Conservation (phyloP, 2,329 filamentous ascomycete species). For the Ceratocystiopsis sp. region DNA sequence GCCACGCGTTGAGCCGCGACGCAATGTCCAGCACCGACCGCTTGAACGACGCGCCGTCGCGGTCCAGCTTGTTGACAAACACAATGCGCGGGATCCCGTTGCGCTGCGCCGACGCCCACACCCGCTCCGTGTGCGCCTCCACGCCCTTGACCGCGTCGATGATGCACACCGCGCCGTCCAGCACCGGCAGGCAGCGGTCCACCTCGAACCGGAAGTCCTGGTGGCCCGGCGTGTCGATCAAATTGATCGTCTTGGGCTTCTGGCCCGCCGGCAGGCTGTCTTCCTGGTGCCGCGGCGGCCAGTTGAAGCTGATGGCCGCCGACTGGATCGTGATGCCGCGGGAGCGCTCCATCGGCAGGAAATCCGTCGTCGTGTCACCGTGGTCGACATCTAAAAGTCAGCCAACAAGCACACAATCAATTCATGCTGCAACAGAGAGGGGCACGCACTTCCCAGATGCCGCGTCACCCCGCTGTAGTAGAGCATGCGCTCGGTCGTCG, state of each 20-base stretch:
- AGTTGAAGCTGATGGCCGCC: conserved; percentile 85
- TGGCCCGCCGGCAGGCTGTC: conserved; percentile 17
- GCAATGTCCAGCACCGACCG: conserved; percentile 77
- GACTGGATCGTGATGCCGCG: conserved; percentile 96
- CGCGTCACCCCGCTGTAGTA: conserved; percentile 86
- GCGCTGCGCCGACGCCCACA: conserved; percentile 78
- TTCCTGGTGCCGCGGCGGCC: conserved; percentile 41
- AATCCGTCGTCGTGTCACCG: conserved; percentile 93
- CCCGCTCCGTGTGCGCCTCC: conserved; percentile 91
- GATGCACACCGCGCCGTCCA: conserved; percentile 19
- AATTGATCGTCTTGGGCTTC: conserved; percentile 54
- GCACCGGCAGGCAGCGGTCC: conserved; percentile 52
- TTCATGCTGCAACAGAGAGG: neutral
- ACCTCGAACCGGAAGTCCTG: conserved; percentile 98
- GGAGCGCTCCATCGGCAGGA: conserved; percentile 78
- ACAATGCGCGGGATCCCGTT: conserved; percentile 72
- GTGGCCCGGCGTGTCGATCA: conserved; percentile 93
- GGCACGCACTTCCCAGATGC: conserved; percentile 51
- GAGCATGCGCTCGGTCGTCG: conserved; percentile 96
- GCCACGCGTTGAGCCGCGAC: conserved; percentile 62
- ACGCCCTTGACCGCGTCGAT: conserved; percentile 34
- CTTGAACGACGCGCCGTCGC: conserved; percentile 67
- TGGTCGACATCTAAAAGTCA: conserved; percentile 64
- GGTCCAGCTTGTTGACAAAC: conserved; percentile 73
- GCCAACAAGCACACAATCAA: neutral